Evolutionary conservation across 2,329 filamentous ascomycete genomes (phyloP).

Genomic region (Diaporthe helianthi): DNA sequence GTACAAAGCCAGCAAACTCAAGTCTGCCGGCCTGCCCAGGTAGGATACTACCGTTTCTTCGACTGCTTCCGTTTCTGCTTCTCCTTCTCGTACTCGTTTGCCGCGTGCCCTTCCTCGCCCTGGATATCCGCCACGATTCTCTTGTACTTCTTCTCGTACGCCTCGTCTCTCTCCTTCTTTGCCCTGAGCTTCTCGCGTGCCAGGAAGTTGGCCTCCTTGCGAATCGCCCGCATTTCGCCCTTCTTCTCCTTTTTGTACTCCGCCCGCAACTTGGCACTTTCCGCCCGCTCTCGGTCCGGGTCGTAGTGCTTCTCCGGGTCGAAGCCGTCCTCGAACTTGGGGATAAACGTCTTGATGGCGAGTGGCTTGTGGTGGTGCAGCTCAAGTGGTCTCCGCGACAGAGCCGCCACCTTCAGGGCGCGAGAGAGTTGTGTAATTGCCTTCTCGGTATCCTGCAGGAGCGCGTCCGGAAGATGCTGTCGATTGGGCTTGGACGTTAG

Average conservation of each 20-base stretch:
- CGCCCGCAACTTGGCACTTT: constrained; percentile 81
- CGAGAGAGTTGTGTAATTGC: constrained; percentile 55
- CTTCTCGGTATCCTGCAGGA: constrained; percentile 52
- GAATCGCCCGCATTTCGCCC: constrained; percentile 89
- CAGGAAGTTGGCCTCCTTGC: constrained; percentile 95
- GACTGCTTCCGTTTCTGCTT: constrained; percentile 76
- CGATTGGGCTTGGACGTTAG: constrained; percentile 62
- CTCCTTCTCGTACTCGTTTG: constrained; percentile 89
- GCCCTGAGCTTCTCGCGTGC: constrained; percentile 86
- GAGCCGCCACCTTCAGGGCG: constrained; percentile 66
- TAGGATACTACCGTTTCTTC: constrained; percentile 43
- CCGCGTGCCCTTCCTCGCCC: constrained; percentile 85
- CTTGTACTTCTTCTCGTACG: constrained; percentile 97
- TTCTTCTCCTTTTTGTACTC: constrained; percentile 97
- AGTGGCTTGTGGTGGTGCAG: constrained; percentile 89
- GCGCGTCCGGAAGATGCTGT: constrained; percentile 54
- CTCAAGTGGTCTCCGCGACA: constrained; percentile 78
- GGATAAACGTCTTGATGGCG: constrained; percentile 85
- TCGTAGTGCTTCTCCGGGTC: constrained; percentile 98
- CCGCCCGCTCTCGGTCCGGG: constrained; percentile 86
- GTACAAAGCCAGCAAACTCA: not conserved
- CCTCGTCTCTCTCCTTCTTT: constrained; percentile 92
- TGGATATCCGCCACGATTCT: constrained; percentile 93
- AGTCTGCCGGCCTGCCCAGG: not conserved
- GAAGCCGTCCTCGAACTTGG: constrained; percentile 96